phyloP scores from a whole-genome alignment of 78 protist species.

The slime mould (Dictyostelium discoideum) region dicty_2.7 NC_007089.4:5367501-5368000 shows the following conservation, averaged over 20 bases:
- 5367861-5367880: neutral
- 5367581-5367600: neutral
- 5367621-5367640: neutral
- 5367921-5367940: slow-evolving; percentile 29
- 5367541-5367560: slow-evolving; percentile 26
- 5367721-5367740: neutral
- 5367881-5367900: neutral
- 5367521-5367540: slow-evolving; percentile 6
- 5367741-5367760: slow-evolving; percentile 23
- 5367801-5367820: slow-evolving; percentile 59
- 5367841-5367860: neutral
- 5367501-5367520: neutral
- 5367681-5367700: neutral
- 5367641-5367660: neutral
- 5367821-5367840: neutral
- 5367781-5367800: slow-evolving; percentile 28
- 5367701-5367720: neutral
- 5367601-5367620: neutral
- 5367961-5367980: slow-evolving; percentile 58
- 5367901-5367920: slow-evolving; percentile 1
- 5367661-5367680: neutral
- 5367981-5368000: slow-evolving; percentile 5
- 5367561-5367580: slow-evolving; percentile 2
- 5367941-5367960: slow-evolving; percentile 20
- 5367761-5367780: neutral